Base-by-base conservation (phyloP, 371 early-diverging fungal genomes). In the Rhizomucor miehei region DNA sequence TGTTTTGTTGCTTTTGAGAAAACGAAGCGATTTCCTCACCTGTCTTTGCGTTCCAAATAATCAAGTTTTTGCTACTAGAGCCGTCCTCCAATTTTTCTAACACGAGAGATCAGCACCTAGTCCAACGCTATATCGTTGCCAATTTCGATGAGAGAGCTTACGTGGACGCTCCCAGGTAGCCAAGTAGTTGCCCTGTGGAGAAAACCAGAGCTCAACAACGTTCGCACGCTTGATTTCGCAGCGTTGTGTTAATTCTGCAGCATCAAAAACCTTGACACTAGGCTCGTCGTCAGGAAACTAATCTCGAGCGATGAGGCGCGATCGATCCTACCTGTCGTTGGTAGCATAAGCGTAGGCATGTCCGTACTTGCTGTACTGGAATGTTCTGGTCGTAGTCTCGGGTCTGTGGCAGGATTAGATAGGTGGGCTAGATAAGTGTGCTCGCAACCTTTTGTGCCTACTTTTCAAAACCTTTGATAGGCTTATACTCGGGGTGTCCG, bases 141-240 rank as follows among this genome's bases (percentile, higher is more conserved):
- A 25, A 20, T 34, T 19, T 25, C 43, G 48, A 9, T 34, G 4
- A 6, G 6, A 51, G 21, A 20, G 71, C 78, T 70, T 77, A 90
- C 92, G 78, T 50, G 81, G 86, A 41, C 93, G 88, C 66, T 87
- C 89, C 91, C 91, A 94, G 48, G 94, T 94, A 34, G 92, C 86
- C 24, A 95, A 49, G 55, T 86, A 97, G 39, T 82, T 91, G 59
- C 92, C 93, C 57, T 82, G 81, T 51, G 97, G 95, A 16, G 97
- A 97, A 65, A 95, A 90, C 67, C 80, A 90, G 44, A 93, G 80
- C 77, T 93, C 94, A 50, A 93, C 64, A 19, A 93, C 82, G 59
- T 85, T 85, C 54, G 77, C 70, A 53, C 77, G 73, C 21, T 70
- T 66, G 49, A 95, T 78, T 48, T 83, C 87, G 47, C 81, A 84